Evolutionary conservation across 164 flowering plant species (phyloP).

Genomic region (Dillenia suffruticosa): DNA sequence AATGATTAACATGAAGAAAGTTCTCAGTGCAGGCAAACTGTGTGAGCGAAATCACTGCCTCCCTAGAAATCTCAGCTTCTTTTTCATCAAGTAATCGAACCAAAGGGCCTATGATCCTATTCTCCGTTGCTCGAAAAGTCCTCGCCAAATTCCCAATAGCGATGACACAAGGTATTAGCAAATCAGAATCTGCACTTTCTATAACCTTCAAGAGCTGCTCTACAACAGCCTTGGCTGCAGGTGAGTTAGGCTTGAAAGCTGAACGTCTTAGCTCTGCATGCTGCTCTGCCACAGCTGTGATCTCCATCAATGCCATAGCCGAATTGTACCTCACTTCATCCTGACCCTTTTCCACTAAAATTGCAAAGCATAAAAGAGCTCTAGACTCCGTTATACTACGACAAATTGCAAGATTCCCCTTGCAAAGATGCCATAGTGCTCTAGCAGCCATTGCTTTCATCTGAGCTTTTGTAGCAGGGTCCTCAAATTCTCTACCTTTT

Average conservation of each 20-base stretch:
- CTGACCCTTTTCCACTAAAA: constrained; percentile 63
- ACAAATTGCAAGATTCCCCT: constrained; percentile 51
- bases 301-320: constrained; percentile 81
- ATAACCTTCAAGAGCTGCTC: constrained; percentile 63
- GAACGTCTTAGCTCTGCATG: constrained; percentile 57
- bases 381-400: constrained; percentile 72
- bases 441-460: constrained; percentile 88
- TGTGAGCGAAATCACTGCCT: constrained; percentile 62
- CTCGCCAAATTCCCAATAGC: constrained; percentile 67
- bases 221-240: constrained; percentile 75
- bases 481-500: constrained; percentile 68
- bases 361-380: constrained; percentile 73
- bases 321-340: constrained; percentile 64
- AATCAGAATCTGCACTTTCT: constrained; percentile 44
- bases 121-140: constrained; percentile 75
- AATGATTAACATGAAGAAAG: constrained; percentile 54
- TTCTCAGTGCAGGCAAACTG: constrained; percentile 71
- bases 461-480: constrained; percentile 54
- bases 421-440: constrained; percentile 62
- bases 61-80: constrained; percentile 50
- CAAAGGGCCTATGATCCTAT: constrained; percentile 60
- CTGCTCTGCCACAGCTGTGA: constrained; percentile 62
- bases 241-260: constrained; percentile 88
- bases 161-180: constrained; percentile 52
- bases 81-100: constrained; percentile 70